phyloP scores from a whole-genome alignment of 495 filamentous ascomycete genomes.

The Chaetomidium leptoderma region DNA sequence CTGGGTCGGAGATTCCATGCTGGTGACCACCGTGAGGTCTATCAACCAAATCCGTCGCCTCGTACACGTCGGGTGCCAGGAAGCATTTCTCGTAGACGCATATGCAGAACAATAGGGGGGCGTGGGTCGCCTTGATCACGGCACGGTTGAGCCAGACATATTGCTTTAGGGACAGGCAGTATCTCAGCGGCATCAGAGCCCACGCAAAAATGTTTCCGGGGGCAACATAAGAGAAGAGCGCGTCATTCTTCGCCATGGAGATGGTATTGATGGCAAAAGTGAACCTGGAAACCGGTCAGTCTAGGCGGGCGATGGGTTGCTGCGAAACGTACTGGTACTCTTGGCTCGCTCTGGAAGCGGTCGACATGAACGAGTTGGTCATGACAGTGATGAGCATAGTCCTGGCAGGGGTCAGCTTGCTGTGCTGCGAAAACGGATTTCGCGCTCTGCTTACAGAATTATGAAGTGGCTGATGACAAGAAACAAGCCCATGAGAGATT shows the following conservation, averaged over 20 bases:
- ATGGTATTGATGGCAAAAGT: constrained; percentile 91
- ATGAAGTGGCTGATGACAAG: constrained; percentile 92
- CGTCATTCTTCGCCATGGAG: constrained; percentile 93
- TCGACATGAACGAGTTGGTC: constrained; percentile 90
- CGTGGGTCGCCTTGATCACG: constrained; percentile 84
- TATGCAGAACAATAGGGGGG: constrained; percentile 78
- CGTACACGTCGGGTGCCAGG: constrained; percentile 64
- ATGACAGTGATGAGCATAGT: constrained; percentile 90
- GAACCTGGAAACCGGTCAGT: constrained; percentile 48
- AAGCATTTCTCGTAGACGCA: constrained; percentile 79
- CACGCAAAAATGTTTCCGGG: constrained; percentile 86
- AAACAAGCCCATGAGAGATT: constrained; percentile 68
- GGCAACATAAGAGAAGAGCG: constrained; percentile 85
- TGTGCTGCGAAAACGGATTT: not conserved
- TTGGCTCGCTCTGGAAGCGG: constrained; percentile 85
- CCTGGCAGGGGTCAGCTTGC: constrained; percentile 24
- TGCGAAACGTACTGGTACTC: constrained; percentile 65
- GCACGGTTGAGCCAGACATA: constrained; percentile 79
- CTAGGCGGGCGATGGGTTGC: not conserved
- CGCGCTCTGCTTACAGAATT: constrained; percentile 53
- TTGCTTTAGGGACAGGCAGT: constrained; percentile 67
- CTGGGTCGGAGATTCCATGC: constrained; percentile 49
- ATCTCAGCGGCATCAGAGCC: constrained; percentile 75
- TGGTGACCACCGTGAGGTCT: constrained; percentile 34
- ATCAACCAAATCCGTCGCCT: constrained; percentile 68